A percentile compares a stretch with the other conserved stretches of the same genome.
phyloP scores from a whole-genome alignment of 2,329 filamentous ascomycete genomes.

The Aspergillus sp. region DNA sequence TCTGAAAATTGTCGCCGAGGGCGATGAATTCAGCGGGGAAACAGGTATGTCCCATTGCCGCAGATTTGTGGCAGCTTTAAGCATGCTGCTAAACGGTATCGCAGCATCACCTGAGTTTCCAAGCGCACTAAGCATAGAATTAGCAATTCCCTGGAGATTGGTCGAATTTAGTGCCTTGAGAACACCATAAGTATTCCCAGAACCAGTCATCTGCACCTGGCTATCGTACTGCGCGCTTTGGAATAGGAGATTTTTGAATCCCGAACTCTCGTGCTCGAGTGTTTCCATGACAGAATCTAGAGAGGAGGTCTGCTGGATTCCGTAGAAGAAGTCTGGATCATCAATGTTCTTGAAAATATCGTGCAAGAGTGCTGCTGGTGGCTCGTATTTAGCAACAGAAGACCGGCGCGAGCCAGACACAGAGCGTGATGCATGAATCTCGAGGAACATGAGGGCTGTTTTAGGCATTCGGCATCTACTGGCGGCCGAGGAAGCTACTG shows the following conservation, averaged over 20 bases:
- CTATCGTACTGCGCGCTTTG: constrained; percentile 89
- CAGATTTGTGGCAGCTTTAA: constrained; percentile 75
- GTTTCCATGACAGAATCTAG: constrained; percentile 75
- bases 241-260: constrained; percentile 83
- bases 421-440: constrained; percentile 64
- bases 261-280: constrained; percentile 86
- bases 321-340: constrained; percentile 95
- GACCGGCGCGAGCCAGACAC: constrained; percentile 65
- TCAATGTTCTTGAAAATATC: constrained; percentile 88
- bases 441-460: constrained; percentile 78
- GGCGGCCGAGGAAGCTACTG: constrained; percentile 69
- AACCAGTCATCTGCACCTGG: constrained; percentile 63
- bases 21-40: constrained; percentile 61
- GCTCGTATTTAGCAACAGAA: constrained; percentile 54
- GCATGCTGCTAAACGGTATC: constrained; percentile 67
- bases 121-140: constrained; percentile 68
- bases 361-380: constrained; percentile 70
- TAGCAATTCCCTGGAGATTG: constrained; percentile 81
- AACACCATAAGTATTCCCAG: constrained; percentile 65
- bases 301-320: constrained; percentile 74
- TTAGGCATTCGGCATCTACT: constrained; percentile 81
- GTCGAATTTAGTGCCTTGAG: constrained; percentile 76
- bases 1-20: constrained; percentile 72
- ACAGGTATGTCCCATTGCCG: constrained; percentile 90
- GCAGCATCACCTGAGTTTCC: constrained; percentile 51